These are phyloP conservation scores for Colletotrichum lindemuthianum DNA, from an alignment of 2,329 filamentous ascomycete genomes.

Conservation along the genomic window DNA sequence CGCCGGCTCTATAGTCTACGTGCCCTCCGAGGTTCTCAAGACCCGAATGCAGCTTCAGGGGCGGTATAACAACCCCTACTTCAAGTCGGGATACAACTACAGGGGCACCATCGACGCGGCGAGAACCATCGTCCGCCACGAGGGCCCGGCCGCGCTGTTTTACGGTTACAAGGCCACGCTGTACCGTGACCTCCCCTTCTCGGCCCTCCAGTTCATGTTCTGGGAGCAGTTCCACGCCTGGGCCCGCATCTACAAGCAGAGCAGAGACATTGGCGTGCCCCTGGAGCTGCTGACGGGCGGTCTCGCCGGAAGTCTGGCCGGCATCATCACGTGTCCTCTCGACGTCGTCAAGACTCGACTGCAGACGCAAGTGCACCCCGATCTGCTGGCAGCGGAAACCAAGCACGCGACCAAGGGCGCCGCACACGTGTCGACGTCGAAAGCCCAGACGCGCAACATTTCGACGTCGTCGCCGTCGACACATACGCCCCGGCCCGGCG, in stretches of 20 bases:
- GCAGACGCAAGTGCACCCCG: conserved; percentile 82
- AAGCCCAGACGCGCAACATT: conserved; percentile 75
- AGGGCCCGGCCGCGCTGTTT: conserved; percentile 88
- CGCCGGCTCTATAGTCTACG: conserved; percentile 91
- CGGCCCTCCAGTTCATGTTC: conserved; percentile 95
- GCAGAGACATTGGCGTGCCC: conserved; percentile 83
- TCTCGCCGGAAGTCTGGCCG: conserved; percentile 89
- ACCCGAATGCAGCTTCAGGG: conserved; percentile 97
- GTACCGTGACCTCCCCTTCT: conserved; percentile 94
- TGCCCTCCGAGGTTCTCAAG: conserved; percentile 97
- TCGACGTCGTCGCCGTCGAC: conserved; percentile 92
- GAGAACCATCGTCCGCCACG: conserved; percentile 82
- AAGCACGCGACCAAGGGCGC: conserved; percentile 37
- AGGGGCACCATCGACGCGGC: conserved; percentile 84
- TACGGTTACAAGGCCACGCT: conserved; percentile 98
- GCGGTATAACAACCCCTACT: conserved; percentile 93
- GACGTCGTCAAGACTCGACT: conserved; percentile 98
- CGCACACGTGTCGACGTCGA: conserved; percentile 42
- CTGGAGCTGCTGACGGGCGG: conserved; percentile 91
- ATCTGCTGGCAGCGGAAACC: conserved; percentile 42
- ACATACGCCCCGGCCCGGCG: conserved; percentile 80
- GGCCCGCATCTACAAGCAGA: conserved; percentile 81
- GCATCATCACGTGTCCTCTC: conserved; percentile 92
- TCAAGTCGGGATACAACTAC: conserved; percentile 96
- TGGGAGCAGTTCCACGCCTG: conserved; percentile 92